These are phyloP conservation scores for Colletotrichum musicola DNA, from an alignment of 2,329 filamentous ascomycete genomes.

Conservation along the genomic window DNA sequence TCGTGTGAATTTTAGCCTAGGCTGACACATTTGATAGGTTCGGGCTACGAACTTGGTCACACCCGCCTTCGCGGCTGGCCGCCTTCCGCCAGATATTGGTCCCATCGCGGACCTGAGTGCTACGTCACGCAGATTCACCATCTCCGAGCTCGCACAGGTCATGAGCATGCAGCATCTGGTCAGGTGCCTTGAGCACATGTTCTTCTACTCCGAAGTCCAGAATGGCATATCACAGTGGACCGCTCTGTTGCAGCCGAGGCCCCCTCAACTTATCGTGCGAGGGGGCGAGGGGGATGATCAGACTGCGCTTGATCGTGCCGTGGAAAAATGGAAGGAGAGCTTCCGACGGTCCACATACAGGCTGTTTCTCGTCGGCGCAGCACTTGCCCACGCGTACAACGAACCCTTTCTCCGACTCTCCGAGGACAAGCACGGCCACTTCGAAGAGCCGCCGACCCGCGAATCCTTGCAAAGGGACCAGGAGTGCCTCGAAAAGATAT, in stretches of 20 bases:
- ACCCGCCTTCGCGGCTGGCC: slow-evolving; percentile 22
- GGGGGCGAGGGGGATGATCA: background rate
- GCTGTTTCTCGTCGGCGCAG: slow-evolving; percentile 22
- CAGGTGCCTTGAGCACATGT: slow-evolving; percentile 24
- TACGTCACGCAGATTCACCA: background rate
- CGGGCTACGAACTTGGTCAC: slow-evolving; percentile 23
- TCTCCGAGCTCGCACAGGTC: slow-evolving; percentile 13
- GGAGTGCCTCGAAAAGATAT: background rate
- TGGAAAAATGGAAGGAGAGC: slow-evolving; percentile 4
- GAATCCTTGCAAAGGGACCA: background rate
- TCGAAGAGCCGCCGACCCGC: background rate
- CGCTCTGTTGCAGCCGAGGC: background rate
- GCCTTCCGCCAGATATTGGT: slow-evolving; percentile 17
- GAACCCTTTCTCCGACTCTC: slow-evolving; percentile 11
- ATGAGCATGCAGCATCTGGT: slow-evolving; percentile 22
- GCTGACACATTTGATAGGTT: slow-evolving; percentile 14
- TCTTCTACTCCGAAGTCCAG: slow-evolving; percentile 8
- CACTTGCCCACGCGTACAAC: slow-evolving; percentile 18
- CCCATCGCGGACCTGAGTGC: slow-evolving; percentile 11
- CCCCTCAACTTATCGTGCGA: background rate
- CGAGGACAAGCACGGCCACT: background rate
- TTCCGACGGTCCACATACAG: slow-evolving; percentile 20
- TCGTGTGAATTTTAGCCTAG: background rate
- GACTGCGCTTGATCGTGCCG: background rate
- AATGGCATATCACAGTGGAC: slow-evolving; percentile 3